Base-by-base conservation (phyloP, 352 stramenopile genomes). In the Pythium grandisporangium region DNA sequence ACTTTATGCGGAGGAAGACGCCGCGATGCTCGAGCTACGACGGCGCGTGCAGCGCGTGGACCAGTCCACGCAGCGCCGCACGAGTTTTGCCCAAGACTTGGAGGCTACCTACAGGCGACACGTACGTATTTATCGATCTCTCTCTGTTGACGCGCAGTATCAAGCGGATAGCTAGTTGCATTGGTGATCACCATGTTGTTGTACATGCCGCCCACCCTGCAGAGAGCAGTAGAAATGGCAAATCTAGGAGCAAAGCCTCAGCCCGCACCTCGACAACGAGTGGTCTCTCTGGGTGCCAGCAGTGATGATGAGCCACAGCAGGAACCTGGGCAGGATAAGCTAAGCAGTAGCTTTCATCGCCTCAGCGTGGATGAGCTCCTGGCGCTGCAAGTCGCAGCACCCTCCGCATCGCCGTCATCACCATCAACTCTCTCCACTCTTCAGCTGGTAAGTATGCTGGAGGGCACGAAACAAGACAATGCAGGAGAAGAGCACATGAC, bases 21-120 rank as follows among this genome's bases (percentile, higher is more conserved):
- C 69, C 2, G 70, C 69, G 14, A 82, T 82, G 66, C 55, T 82
- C 30, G 74, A 88, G 59, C 58, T 88, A 39, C 62, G 75, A 24
- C 67, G 71, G 21, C 67, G 75, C 32, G 66, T 85, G 33, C 77
- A 80, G 23, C 49, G 54, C 17, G 51, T 58, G 35, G 61, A 73
- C 38, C 48, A 41, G 3, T 52, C 42, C 30, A 47, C 42, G 30
- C 62, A 54, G 19, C 58, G 34, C 22, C 51, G 26, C 21, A 58
- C 53, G 49, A 67, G 27, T 45, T 58, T 55, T 50, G 41, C 53
- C 6, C 30, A 63, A 42, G 46, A 64, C 20, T 37, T 61, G 27
- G 51, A 53, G 16, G 45, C 34, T 4, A 59, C 51, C 16, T 59
- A 59, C 51, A 53, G 54, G 13, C 51, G 45, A 32, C 51, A 59